phyloP scores from a whole-genome alignment of 306 rosid genomes.

The Trichosanthes cucumerina region DNA sequence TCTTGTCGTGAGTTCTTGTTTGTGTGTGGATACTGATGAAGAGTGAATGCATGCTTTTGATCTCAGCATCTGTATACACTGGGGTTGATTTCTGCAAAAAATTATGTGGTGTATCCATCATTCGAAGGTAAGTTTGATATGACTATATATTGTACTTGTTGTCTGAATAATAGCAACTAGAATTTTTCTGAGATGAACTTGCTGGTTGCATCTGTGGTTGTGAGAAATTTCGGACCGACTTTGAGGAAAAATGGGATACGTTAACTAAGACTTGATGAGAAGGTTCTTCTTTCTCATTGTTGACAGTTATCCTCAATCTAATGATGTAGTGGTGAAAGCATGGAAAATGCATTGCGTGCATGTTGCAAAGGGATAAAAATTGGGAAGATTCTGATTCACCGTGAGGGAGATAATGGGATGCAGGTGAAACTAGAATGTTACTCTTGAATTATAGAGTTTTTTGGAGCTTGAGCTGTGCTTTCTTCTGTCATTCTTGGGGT shows the following conservation, averaged over 20 bases:
- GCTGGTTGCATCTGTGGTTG: background rate
- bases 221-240: background rate
- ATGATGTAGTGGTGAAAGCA: conserved; percentile 84
- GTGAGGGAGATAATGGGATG: conserved; percentile 91
- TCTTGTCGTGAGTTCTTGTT: conserved; percentile 2
- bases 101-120: conserved; percentile 86
- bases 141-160: conserved; percentile 32
- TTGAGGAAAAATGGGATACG: background rate
- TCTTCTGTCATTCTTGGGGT: background rate
- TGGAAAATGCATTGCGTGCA: conserved; percentile 97
- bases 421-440: conserved; percentile 41
- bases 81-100: conserved; percentile 99
- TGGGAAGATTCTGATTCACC: conserved; percentile 95
- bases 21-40: background rate
- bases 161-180: background rate
- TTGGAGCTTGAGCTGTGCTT: conserved; percentile 4
- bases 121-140: conserved; percentile 78
- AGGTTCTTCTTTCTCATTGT: conserved; percentile 4
- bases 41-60: background rate
- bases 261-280: background rate
- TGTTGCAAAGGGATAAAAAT: conserved; percentile 98
- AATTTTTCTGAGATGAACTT: background rate
- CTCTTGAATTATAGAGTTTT: background rate
- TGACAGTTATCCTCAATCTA: conserved; percentile 9
- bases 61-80: conserved; percentile 74